Evolutionary conservation across 2,329 filamentous ascomycete species (phyloP).

Genomic region (Thelonectria olida): DNA sequence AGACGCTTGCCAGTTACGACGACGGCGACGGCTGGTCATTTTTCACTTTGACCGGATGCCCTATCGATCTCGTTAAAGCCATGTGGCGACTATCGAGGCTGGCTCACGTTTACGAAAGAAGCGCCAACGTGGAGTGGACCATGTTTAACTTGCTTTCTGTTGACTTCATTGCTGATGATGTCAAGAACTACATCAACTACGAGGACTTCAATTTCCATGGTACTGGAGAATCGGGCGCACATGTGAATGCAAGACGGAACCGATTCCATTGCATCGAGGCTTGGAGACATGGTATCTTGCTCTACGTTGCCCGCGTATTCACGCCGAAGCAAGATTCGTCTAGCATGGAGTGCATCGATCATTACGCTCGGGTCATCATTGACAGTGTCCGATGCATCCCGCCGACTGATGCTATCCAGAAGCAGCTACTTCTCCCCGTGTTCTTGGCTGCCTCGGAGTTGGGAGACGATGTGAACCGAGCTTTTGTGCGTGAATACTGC

Average conservation of each 20-base stretch:
- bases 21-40: slow-evolving; percentile 10
- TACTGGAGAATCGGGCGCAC: background rate
- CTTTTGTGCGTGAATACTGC: background rate
- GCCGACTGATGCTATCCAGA: background rate
- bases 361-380: slow-evolving; percentile 1
- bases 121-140: background rate
- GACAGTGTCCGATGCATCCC: slow-evolving; percentile 8
- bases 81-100: slow-evolving; percentile 5
- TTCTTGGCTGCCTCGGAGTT: slow-evolving; percentile 3
- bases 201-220: background rate
- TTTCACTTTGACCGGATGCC: slow-evolving; percentile 11
- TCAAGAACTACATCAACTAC: slow-evolving; percentile 11
- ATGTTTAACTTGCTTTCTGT: slow-evolving; percentile 6
- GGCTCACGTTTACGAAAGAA: slow-evolving; percentile 5
- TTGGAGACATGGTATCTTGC: slow-evolving; percentile 10
- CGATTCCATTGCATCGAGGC: slow-evolving; percentile 15
- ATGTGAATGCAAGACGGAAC: slow-evolving; percentile 6
- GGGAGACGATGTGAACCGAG: slow-evolving; percentile 4
- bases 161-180: background rate
- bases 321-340: background rate
- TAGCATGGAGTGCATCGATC: background rate
- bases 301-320: slow-evolving; percentile 9
- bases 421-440: slow-evolving; percentile 2
- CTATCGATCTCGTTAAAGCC: background rate
- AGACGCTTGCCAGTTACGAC: slow-evolving; percentile 1